Evolutionary conservation across 768 basidiomycete species (phyloP), one percentile per base, ranked within the genome.

Genomic region (Ramaria rubella): DNA sequence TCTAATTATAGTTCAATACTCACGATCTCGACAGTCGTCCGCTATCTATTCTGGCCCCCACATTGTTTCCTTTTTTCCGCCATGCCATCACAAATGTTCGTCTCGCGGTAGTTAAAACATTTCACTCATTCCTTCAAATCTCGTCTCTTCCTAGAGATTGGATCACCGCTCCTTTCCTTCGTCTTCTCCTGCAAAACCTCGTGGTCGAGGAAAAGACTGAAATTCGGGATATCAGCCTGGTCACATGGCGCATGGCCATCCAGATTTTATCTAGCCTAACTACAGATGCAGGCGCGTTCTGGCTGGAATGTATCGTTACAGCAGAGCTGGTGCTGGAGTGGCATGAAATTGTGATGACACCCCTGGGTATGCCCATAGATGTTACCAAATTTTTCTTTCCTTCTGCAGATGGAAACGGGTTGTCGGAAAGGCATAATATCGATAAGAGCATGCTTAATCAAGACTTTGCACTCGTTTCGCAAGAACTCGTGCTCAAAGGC

Each of bases 71-170:
- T 3, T 97, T 95, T 77, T 94, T 97, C 73, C 90, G 96, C 17
- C 96, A 99, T 69, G 94, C 95, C 0, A 98, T 99, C 64, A 72
- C 88, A 1, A 87, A 86, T 59, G 96, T 99, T 54, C 90, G 96
- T 7, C 77, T 94, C 14, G 87, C 96, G 2, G 94, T 98, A 2
- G 88, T 94, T 44, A 86, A 90, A 58, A 94, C 94, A 0, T 74
- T 98, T 9, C 79, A 84, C 55, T 86, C 87, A 7, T 94, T 98
- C 71, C 87, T 96, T 79, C 74, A 77, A 23, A 87, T 92, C 7
- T 69, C 82, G 6, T 80, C 83, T 0, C 78, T 94, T 42, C 80
- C 87, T 7, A 76, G 78, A 62, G 84, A 85, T 52, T 98, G 96
- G 96, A 79, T 95, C 60, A 73, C 80, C 34, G 75, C 80, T 0